A percentile compares a stretch with the other conserved stretches of the same genome.
Evolutionary conservation across 2,329 filamentous ascomycete species (phyloP).

Genomic region (Trichoderma atrobrunneum): DNA sequence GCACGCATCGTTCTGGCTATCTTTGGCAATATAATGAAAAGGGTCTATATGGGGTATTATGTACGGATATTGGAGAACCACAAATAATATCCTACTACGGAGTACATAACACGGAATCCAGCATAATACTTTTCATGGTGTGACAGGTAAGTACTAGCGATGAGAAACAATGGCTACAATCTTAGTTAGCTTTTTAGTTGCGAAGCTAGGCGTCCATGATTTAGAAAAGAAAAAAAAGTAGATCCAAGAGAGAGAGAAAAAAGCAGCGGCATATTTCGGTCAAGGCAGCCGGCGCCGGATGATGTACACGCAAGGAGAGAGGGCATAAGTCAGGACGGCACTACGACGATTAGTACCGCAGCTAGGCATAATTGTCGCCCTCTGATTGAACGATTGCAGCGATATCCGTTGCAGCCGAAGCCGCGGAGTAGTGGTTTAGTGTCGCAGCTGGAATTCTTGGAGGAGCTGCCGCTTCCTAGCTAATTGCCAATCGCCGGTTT

Average conservation of each 20-base stretch:
- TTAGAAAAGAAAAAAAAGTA: not conserved
- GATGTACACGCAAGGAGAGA: not conserved
- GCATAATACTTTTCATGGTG: conserved; percentile 4
- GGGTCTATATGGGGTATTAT: conserved; percentile 7
- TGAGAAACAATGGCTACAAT: not conserved
- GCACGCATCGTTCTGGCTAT: not conserved
- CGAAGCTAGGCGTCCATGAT: not conserved
- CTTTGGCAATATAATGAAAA: not conserved
- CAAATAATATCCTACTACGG: not conserved
- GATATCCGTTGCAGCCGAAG: conserved; percentile 18
- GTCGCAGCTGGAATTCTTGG: not conserved
- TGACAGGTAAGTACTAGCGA: not conserved
- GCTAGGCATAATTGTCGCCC: not conserved
- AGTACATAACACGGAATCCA: not conserved
- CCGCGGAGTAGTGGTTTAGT: not conserved
- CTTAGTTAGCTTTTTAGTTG: not conserved
- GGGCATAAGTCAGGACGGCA: not conserved
- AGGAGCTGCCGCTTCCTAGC: not conserved
- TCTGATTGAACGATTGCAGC: conserved; percentile 1
- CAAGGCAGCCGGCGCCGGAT: conserved; percentile 3
- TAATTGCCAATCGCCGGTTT: conserved; percentile 5
- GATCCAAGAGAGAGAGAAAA: not conserved
- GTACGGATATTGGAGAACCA: not conserved
- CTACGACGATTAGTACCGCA: not conserved
- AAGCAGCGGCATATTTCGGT: conserved; percentile 5